Evolutionary conservation across 306 rosid species (phyloP), one percentile per base, ranked within the genome.

Genomic region (Quercus mongolica): DNA sequence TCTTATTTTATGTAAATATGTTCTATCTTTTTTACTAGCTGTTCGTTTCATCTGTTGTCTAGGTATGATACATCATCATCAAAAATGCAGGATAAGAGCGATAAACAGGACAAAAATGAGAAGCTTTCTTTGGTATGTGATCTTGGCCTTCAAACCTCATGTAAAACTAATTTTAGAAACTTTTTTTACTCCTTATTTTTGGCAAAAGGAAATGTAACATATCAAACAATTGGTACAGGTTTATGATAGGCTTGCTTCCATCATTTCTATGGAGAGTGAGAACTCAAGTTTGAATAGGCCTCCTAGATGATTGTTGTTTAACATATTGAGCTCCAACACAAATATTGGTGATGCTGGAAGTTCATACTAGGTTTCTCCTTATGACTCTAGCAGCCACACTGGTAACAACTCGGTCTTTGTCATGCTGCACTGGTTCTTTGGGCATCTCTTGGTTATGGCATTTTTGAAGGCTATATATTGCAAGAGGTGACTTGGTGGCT

Each of bases 221-320:
- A 56, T 49, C 30, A 31, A 35, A 33, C 33, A 19, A 33, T 20
- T 85, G 63, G 64, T 75, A 26, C 84, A 94, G 99, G 95, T 92
- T 72, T 85, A 88, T 58, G 88, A 84, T 51, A 90, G 99, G 87
- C 87, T 94, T 68, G 89, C 95, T 81, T 82, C 95, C 62, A 79
- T 94, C 56, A 85, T 94, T 70, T 89, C 97, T 78, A 87, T 92
- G 94, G 97, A 94, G 90, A 90, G 88, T 79, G 92, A 91, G 85
- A 91, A 90, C 80, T 84, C 90, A 61, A 87, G 88, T 80, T 85
- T 84, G 88, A 86, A 68, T 56, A 71, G 83, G 62, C 86, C 86
- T 7, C 78, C 89, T 75, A 82, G 84, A 72, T 89, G 85, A 91
- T n/a, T 56, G 62, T 78, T 62, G 23, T 61, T 49, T 12, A 30